Conservation (phyloP, 78 protist genomes). For the Pelomyxa schiedti region DNA sequence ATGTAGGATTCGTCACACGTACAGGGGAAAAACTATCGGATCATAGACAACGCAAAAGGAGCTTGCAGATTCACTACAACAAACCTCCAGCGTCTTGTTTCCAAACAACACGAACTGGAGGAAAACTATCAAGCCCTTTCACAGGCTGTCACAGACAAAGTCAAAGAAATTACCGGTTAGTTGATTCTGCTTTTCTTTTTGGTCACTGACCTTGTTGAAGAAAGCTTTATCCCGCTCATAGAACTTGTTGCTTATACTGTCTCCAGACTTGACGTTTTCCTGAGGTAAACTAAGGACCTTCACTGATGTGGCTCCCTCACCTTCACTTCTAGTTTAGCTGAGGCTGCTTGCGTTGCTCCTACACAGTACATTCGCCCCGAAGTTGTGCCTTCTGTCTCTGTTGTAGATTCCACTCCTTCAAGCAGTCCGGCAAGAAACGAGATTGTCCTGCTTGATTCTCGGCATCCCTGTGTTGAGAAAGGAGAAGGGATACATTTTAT, state of each 20-base stretch:
- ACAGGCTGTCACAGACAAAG: background rate
- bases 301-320: no score
- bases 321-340: constrained; percentile 57
- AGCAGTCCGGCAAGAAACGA: background rate
- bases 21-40: background rate
- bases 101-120: background rate
- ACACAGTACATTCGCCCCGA: constrained; percentile 63
- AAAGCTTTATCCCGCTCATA: background rate
- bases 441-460: constrained; percentile 30
- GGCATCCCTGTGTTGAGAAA: constrained; percentile 90
- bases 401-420: background rate
- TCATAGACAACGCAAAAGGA: no score
- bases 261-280: background rate
- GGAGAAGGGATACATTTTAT: constrained; percentile 68
- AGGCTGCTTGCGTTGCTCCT: constrained; percentile 56
- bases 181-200: background rate
- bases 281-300: background rate
- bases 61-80: no score
- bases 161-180: background rate
- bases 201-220: background rate
- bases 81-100: background rate
- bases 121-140: background rate
- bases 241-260: background rate
- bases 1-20: background rate
- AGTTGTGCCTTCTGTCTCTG: no score